These are phyloP conservation scores for Begonia peltatifolia DNA, from an alignment of 306 rosid species.

Conservation along the genomic window DNA sequence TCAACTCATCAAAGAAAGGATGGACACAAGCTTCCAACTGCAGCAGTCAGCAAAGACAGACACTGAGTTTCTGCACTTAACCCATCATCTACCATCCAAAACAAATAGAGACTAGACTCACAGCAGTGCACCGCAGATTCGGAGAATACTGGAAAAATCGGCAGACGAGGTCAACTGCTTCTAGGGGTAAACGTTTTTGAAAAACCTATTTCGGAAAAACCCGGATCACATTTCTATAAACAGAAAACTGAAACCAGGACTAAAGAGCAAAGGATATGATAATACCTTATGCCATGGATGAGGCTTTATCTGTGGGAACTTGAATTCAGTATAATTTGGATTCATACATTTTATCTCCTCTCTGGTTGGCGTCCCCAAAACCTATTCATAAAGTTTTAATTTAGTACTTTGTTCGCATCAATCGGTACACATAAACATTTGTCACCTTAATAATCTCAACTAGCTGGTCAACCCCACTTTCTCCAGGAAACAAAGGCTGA, in stretches of 20 bases:
- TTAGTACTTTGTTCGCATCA: too few species aligned
- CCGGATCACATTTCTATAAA: too few species aligned
- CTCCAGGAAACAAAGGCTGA: slow-evolving; percentile 98
- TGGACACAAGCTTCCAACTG: slow-evolving; percentile 99
- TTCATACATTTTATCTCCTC: slow-evolving; percentile 99
- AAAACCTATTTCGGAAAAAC: slow-evolving; percentile 43
- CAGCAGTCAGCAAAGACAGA: slow-evolving; percentile 7
- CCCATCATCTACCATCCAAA: too few species aligned
- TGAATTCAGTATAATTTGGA: slow-evolving; percentile 92
- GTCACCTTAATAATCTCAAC: slow-evolving; percentile 95
- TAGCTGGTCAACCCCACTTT: slow-evolving; percentile 98
- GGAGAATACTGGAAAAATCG: slow-evolving; percentile 99
- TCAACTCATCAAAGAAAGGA: slow-evolving; percentile 93
- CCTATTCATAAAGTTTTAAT: slow-evolving; percentile 24
- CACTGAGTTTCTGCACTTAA: not conserved
- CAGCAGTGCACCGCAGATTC: slow-evolving; percentile 95
- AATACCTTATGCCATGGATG: slow-evolving; percentile 96
- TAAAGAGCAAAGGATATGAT: not conserved
- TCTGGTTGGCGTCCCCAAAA: slow-evolving; percentile 96
- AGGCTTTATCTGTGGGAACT: slow-evolving; percentile 98
- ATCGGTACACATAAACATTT: not conserved
- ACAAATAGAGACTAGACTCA: slow-evolving; percentile 17
- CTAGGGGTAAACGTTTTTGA: slow-evolving; percentile 95
- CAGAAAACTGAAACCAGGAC: too few species aligned
- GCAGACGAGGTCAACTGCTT: slow-evolving; percentile 98